These are phyloP conservation scores for Oryza rufipogon DNA, from an alignment of 176 grass and related monocot species.

Conservation along the genomic window DNA sequence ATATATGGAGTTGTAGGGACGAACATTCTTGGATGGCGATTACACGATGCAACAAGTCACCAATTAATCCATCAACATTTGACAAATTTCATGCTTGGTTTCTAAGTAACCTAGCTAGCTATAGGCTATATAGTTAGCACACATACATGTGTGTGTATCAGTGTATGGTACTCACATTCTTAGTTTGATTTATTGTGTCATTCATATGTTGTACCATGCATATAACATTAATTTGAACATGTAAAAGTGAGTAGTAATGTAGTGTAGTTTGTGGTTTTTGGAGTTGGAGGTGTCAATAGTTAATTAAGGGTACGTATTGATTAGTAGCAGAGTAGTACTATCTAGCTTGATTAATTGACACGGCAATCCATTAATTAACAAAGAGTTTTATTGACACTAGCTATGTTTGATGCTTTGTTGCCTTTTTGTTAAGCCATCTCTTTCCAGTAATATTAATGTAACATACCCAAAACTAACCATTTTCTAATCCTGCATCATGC, in stretches of 20 bases:
- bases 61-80: constrained; percentile 29
- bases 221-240: not conserved
- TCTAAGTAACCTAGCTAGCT: constrained; percentile 36
- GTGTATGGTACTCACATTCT: not conserved
- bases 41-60: constrained; percentile 46
- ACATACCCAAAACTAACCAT: too few species aligned
- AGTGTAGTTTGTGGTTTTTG: not conserved
- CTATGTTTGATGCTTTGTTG: not conserved
- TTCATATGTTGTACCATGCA: not conserved
- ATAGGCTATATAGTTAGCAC: not conserved
- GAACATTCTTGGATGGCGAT: constrained; percentile 57
- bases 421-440: constrained; percentile 29
- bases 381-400: constrained; percentile 14
- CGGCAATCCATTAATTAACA: not conserved
- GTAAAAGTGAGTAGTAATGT: not conserved
- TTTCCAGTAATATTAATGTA: not conserved
- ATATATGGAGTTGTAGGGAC: constrained; percentile 5
- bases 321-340: constrained; percentile 1
- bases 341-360: constrained; percentile 35
- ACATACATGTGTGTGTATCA: not conserved
- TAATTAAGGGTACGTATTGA: constrained; percentile 11
- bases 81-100: constrained; percentile 43
- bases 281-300: not conserved
- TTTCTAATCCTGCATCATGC: too few species aligned
- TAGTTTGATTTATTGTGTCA: not conserved